These are phyloP conservation scores for Trametes coccinea DNA, from an alignment of 768 basidiomycete genomes.

Conservation along the genomic window DNA sequence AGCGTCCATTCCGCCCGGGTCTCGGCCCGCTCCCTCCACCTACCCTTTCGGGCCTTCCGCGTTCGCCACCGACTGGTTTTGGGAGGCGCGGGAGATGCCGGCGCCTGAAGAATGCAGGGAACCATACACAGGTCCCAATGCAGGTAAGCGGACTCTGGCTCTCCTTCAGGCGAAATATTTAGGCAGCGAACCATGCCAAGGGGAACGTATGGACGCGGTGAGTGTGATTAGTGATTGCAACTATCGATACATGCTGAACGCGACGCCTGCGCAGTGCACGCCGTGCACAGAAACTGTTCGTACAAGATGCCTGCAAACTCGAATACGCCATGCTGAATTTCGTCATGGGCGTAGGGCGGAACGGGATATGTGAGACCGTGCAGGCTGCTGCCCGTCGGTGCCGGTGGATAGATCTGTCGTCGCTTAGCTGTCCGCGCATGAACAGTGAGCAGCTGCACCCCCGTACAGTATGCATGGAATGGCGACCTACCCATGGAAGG, in stretches of 20 bases:
- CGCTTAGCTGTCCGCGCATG: no score
- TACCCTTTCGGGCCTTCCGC: conserved; percentile 4
- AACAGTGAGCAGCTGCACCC: neutral
- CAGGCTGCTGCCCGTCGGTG: no score
- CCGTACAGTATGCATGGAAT: neutral
- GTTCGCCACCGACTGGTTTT: neutral
- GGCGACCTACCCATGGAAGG: neutral
- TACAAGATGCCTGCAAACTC: no score
- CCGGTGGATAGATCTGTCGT: no score
- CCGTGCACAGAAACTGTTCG: no score
- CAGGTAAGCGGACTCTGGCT: neutral
- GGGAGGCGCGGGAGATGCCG: neutral
- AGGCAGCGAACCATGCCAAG: neutral
- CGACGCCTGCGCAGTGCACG: no score
- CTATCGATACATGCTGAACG: no score
- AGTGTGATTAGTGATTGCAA: no score
- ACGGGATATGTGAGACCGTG: no score
- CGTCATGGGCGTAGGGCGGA: no score
- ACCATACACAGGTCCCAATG: neutral
- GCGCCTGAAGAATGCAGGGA: conserved; percentile 2
- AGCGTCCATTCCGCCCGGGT: neutral
- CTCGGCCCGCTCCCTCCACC: neutral
- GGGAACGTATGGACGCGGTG: no score
- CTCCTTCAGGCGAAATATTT: neutral
- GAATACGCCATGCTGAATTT: no score